phyloP scores from a whole-genome alignment of 176 grass and related monocot species.

The Avena sativa region DNA sequence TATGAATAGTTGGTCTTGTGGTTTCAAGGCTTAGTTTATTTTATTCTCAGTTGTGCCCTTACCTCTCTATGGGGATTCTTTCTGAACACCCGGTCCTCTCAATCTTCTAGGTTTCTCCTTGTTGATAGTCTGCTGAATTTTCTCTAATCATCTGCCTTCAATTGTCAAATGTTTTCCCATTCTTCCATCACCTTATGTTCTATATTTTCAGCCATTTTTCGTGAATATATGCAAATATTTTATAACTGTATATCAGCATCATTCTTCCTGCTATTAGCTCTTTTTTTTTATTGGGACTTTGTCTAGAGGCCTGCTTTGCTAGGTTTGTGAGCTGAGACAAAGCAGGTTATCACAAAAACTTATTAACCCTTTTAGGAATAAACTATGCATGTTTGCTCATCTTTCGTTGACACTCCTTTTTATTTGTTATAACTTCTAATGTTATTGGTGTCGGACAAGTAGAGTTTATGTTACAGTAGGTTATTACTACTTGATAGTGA shows the following conservation, averaged over 20 bases:
- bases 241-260: neutral
- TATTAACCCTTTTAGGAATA: neutral
- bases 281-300: conserved; percentile 3
- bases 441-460: neutral
- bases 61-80: neutral
- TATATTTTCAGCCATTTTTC: conserved; percentile 12
- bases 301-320: neutral
- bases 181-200: conserved; percentile 6
- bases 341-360: neutral
- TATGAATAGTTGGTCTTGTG: neutral
- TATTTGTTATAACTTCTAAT: neutral
- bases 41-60: neutral
- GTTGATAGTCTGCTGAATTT: neutral
- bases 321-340: neutral
- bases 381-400: neutral
- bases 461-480: neutral
- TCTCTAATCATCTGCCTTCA: neutral
- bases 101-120: conserved; percentile 10
- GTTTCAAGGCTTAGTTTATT: neutral
- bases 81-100: neutral
- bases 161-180: neutral
- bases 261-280: neutral
- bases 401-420: neutral
- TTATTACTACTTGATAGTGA: conserved; percentile 13
- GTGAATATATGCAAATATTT: neutral